phyloP scores from a whole-genome alignment of 306 rosid genomes.

The Lathyrus oleraceus region DNA sequence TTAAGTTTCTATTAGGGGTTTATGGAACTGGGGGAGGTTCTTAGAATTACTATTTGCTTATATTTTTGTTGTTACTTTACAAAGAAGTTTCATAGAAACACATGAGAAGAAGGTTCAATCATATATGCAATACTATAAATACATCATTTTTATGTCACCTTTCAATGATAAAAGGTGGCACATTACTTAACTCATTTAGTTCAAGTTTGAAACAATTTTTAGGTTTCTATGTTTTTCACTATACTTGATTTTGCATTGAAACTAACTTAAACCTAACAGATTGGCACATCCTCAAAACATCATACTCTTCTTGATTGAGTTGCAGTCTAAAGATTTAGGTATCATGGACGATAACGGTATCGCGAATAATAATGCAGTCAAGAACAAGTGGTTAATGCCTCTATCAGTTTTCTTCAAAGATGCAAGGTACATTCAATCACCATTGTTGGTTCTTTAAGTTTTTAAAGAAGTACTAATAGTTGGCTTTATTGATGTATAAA shows the following conservation, averaged over 20 bases:
- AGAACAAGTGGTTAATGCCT: slow-evolving; percentile 61
- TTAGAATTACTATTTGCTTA: background rate
- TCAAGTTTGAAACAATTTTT: no score
- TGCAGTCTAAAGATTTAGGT: no score
- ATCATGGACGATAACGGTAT: slow-evolving; percentile 51
- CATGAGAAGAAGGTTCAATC: slow-evolving; percentile 35
- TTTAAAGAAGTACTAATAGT: slow-evolving; percentile 4
- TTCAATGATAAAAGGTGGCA: slow-evolving; percentile 1
- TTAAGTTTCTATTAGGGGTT: slow-evolving; percentile 22
- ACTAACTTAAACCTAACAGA: slow-evolving; percentile 29
- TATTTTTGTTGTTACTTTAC: background rate
- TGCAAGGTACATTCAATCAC: slow-evolving; percentile 58
- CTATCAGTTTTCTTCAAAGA: slow-evolving; percentile 84
- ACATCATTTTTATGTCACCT: slow-evolving; percentile 1
- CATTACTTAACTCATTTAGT: background rate
- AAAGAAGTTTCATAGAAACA: background rate
- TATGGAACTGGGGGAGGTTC: slow-evolving; percentile 30
- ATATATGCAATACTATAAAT: slow-evolving; percentile 1
- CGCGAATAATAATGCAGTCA: slow-evolving; percentile 30
- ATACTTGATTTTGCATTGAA: background rate
- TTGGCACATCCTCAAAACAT: slow-evolving; percentile 1
- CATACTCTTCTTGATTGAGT: slow-evolving; percentile 22
- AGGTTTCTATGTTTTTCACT: background rate
- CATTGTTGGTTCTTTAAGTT: no score
- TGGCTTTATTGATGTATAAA: slow-evolving; percentile 28